Evolutionary conservation across 306 rosid species (phyloP), one percentile per base, ranked within the genome.

Genomic region (Sesbania bispinosa): DNA sequence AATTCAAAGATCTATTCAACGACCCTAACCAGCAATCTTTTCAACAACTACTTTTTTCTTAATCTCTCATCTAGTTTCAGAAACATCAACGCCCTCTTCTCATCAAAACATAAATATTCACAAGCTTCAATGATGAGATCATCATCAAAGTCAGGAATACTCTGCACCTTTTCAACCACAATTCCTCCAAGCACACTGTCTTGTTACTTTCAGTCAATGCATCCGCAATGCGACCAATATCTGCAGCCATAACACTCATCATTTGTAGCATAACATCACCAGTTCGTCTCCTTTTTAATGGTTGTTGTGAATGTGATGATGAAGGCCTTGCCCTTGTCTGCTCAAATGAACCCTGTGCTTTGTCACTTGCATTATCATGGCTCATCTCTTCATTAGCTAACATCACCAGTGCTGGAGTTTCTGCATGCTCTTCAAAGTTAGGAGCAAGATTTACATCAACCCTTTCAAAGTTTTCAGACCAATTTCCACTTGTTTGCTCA

Each of bases 121-220:
- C 90, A 83, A 32, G 87, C 84, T 46, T 86, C 85, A 16, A 86
- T 78, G 67, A 86, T 80, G 23, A 86, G 85, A 80, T 86, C 85
- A 11, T 86, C 85, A 27, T 86, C 90, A 69, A 86, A 86, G 65
- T 52, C 87, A 8, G 76, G 78, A 71, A 80, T 80, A 54, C 62
- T 77, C 23, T 83, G 87, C 61, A 86, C 84, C 69, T 75, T 68
- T 21, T 83, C 84, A 59, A 86, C 81, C 50, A 83, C 87, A n/a
- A n/a, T 62, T 86, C 80, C 57, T 86, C 85, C 69, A 83, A 67
- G 76, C 80, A 80, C n/a, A 33, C 2, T 13, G 71, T 51, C 71
- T 65, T 77, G 61, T 78, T 77, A 53, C 43, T 77, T 41, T 80
- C 83, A 29, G 73, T 63, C 76, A 85, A 80, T 61, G 85, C 85